Conservation (phyloP, 2,329 filamentous ascomycete genomes). For the Colletotrichum limetticola region DNA sequence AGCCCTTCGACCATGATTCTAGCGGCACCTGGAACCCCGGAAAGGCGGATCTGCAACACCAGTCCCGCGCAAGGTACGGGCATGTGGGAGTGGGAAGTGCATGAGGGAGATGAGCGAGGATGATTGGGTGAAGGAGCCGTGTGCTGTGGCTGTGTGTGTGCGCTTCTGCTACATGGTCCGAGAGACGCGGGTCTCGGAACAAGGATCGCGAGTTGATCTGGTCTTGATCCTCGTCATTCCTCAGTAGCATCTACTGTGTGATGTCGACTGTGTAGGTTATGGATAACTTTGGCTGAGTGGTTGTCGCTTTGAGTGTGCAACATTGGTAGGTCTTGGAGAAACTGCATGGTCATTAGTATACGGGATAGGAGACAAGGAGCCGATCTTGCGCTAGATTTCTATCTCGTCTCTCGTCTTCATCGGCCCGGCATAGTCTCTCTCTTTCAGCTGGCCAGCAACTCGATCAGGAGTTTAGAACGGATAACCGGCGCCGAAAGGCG, state of each 20-base stretch:
- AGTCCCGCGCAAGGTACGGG: constrained; percentile 23
- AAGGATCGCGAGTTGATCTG: background rate
- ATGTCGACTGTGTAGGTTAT: too few relatives aligned
- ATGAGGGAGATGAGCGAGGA: background rate
- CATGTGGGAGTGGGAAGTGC: constrained; percentile 22
- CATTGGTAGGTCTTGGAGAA: background rate
- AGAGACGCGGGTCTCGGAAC: background rate
- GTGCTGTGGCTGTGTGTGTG: constrained; percentile 13
- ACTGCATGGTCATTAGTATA: background rate
- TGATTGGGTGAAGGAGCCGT: constrained; percentile 16
- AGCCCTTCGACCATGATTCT: constrained; percentile 15
- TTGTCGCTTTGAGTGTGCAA: background rate
- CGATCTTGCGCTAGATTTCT: background rate
- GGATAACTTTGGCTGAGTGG: background rate
- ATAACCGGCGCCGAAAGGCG: constrained; percentile 5
- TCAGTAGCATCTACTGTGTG: background rate
- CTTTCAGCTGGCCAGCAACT: background rate
- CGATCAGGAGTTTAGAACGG: background rate
- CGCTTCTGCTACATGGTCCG: constrained; percentile 11
- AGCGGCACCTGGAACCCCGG: constrained; percentile 32
- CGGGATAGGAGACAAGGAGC: background rate
- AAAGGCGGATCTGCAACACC: constrained; percentile 31
- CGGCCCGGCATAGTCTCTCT: background rate
- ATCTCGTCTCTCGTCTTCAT: background rate
- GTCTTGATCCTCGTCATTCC: background rate